Evolutionary conservation across 345 rosid species (phyloP), one percentile per base, ranked within the genome.

Genomic region (Atalantia buxifolia): DNA sequence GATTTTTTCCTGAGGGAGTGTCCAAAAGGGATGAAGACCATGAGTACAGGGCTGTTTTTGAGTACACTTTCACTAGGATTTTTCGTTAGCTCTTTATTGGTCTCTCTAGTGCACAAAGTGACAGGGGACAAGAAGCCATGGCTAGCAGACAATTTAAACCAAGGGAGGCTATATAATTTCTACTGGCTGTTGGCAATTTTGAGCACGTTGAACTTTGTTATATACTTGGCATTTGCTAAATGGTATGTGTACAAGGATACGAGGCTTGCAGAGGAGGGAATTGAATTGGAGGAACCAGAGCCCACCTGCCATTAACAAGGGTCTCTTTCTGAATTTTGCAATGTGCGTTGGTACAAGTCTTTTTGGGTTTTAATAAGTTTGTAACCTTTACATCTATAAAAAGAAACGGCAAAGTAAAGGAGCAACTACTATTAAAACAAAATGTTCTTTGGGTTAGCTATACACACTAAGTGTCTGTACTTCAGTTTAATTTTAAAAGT

Each of bases 21-120:
- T 60, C 99, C 99, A 1, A 93, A 96, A 75, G 99, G 99, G 24
- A 96, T 96, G 99, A 96, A 96, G 85, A 94, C 97, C 1, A 96
- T 96, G 93, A 93, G 98, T 83, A 93, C 98, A 0, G 99, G 99
- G 35, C 71, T 95, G 75, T 88, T 96, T 79, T 74, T 96, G 71
- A 96, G 97, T 77, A 93, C 98, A 45, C 92, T 96, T 27, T 90
- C 99, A 0, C 69, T 96, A 53, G 99, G 99, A 69, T 93, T 92
- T 82, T 95, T 95, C 80, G 19, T 92, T 27, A 96, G 99, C 82
- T 89, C 98, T 8, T 76, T 85, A 28, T 71, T 96, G 81, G 98
- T 96, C 50, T 85, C 86, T 4, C 65, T 93, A 28, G 97, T 96
- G 71, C 94, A 96, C 66, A 87, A 87, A 81, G 79, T 88, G 69